These are phyloP conservation scores for Lindgomyces ingoldianus DNA, from an alignment of 495 filamentous ascomycete genomes.

Conservation along the genomic window DNA sequence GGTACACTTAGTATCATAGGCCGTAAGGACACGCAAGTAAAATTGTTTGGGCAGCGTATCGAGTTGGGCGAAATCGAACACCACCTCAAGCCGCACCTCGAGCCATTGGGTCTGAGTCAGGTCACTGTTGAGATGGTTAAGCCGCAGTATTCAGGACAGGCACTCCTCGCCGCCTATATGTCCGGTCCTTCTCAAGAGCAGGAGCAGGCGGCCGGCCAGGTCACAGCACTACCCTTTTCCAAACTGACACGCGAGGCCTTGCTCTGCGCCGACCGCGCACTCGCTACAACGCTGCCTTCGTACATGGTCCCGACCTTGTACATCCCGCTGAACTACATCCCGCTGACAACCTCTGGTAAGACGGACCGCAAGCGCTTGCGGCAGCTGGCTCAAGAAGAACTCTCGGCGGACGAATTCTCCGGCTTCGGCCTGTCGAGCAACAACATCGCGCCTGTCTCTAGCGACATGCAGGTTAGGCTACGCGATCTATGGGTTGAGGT, in stretches of 20 bases:
- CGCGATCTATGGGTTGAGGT: not conserved
- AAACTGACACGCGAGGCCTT: not conserved
- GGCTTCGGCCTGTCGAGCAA: not conserved
- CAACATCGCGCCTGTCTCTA: not conserved
- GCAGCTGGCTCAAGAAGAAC: not conserved
- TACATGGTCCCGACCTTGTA: not conserved
- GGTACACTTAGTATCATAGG: constrained; percentile 49
- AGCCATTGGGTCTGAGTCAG: too few species aligned
- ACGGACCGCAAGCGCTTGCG: not conserved
- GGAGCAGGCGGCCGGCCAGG: not conserved
- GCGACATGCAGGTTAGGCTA: not conserved
- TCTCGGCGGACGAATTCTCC: not conserved
- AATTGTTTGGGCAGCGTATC: constrained; percentile 51
- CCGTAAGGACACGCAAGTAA: constrained; percentile 52
- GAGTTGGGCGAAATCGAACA: constrained; percentile 33
- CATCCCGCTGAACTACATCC: not conserved
- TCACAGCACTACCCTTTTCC: too few species aligned
- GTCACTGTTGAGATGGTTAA: constrained; percentile 46
- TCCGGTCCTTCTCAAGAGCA: not conserved
- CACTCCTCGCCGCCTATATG: not conserved
- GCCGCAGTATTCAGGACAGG: constrained; percentile 14
- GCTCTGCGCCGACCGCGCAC: not conserved
- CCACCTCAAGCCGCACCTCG: constrained; percentile 35
- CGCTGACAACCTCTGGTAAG: not conserved
- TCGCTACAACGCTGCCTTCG: not conserved